Base-by-base conservation (phyloP, 2,329 filamentous ascomycete species). In the Mycosphaerella sp. region DNA sequence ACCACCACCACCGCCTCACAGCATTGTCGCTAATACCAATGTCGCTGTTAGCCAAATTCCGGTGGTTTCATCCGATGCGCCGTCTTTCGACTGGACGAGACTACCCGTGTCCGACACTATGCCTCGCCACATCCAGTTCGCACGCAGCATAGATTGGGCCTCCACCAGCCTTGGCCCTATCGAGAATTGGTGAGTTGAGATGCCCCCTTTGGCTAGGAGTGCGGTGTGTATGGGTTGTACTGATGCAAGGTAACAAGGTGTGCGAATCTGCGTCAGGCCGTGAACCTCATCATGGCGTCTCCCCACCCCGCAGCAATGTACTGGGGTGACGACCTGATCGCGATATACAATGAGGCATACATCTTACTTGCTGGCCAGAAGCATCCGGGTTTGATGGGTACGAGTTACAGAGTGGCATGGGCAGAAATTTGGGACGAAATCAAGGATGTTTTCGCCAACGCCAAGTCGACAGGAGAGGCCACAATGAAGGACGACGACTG, bases 401-500 rank as follows among this genome's bases (percentile, higher is more conserved):
- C 80, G 66, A 80, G 77, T 55, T 91, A 90, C 63, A 72, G 74
- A 43, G 61, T 57, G 26, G 83, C 80, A 1, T 91, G 87, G 86
- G 59, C 76, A 0, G 87, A 92, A 66, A 85, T 92, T 5, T 91
- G 86, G 86, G 74, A 81, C 21, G 80, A 84, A 4, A 77, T 92
- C 9, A 78, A 83, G 59, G 82, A 82, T 2, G 78, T 87, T 0
- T 87, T 93, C 59, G 74, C 78, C 14, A 82, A 76, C 56, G 88
- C 87, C 0, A 80, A 79, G 68, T 70, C 79, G 39, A 85, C 83
- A 4, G 89, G 87, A 0, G 84, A 90, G 71, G 85, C 87, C 0
- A 89, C 84, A 0, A 88, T 91, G 85, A 92, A 90, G 68, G 84
- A 91, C 60, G 88, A 93, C 62, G 86, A 92, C 59, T 82, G 82